These are phyloP conservation scores for Podospora bellae-mahoneyi DNA, from an alignment of 495 filamentous ascomycete species.

Conservation along the genomic window DNA sequence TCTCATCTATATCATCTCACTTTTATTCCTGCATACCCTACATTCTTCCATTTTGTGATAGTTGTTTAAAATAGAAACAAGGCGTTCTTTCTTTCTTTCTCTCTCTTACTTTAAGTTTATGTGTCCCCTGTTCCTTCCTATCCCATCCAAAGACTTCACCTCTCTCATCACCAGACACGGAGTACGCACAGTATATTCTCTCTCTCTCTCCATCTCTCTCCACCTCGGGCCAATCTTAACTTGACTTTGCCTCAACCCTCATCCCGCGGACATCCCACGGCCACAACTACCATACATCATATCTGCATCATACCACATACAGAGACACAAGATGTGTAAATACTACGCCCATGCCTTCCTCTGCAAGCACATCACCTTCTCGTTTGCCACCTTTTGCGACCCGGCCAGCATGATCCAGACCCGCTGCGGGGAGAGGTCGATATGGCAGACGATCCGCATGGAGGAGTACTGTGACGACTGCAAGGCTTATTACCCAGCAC, in stretches of 20 bases:
- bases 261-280: too few relatives aligned
- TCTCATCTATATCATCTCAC: not conserved
- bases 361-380: conserved; percentile 30
- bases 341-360: conserved; percentile 35
- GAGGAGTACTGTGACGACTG: conserved; percentile 32
- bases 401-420: conserved; percentile 32
- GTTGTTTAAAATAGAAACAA: not conserved
- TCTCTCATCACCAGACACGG: not conserved
- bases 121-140: not conserved
- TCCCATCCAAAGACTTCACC: not conserved
- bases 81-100: not conserved
- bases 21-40: not conserved
- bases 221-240: not conserved
- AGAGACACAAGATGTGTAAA: conserved; percentile 29
- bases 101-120: not conserved
- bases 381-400: conserved; percentile 31
- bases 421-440: conserved; percentile 26
- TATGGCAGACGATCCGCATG: conserved; percentile 34
- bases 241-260: too few relatives aligned
- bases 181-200: not conserved
- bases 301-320: conserved; percentile 1
- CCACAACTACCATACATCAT: not conserved
- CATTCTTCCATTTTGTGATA: not conserved
- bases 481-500: conserved; percentile 10
- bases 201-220: not conserved